phyloP scores from a whole-genome alignment of 1,284 basidiomycete genomes.

The Schizophyllum amplum region DNA sequence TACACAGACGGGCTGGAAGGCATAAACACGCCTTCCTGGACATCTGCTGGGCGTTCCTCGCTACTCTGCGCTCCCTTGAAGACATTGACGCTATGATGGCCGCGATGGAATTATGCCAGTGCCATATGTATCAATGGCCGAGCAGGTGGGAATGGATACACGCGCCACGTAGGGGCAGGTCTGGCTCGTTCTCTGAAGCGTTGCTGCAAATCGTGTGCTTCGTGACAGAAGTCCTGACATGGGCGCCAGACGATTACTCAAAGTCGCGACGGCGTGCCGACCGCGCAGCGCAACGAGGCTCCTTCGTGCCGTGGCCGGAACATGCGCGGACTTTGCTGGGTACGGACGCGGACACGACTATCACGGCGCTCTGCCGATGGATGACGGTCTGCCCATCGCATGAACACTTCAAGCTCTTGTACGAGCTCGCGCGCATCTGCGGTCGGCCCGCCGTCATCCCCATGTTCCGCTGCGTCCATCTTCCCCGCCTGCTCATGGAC shows the following conservation, averaged over 20 bases:
- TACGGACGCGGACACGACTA: background rate
- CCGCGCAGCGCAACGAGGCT: background rate
- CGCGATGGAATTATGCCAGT: background rate
- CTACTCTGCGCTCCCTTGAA: background rate
- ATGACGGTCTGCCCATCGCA: background rate
- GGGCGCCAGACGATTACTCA: background rate
- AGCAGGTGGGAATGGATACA: background rate
- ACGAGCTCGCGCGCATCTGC: background rate
- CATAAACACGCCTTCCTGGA: background rate
- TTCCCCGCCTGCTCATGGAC: background rate
- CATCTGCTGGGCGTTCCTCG: background rate
- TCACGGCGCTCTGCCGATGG: background rate
- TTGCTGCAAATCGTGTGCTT: background rate
- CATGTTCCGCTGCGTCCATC: background rate
- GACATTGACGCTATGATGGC: background rate
- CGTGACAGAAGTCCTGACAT: background rate
- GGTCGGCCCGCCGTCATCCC: background rate
- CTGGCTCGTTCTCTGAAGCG: background rate
- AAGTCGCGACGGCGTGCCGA: background rate
- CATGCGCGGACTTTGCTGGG: background rate
- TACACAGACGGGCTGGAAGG: background rate
- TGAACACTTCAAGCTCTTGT: background rate
- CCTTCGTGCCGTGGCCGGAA: background rate
- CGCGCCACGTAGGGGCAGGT: background rate
- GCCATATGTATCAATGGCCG: background rate